Conservation (phyloP, 2,329 filamentous ascomycete genomes). For the Pseudocercospora eumusae region DNA sequence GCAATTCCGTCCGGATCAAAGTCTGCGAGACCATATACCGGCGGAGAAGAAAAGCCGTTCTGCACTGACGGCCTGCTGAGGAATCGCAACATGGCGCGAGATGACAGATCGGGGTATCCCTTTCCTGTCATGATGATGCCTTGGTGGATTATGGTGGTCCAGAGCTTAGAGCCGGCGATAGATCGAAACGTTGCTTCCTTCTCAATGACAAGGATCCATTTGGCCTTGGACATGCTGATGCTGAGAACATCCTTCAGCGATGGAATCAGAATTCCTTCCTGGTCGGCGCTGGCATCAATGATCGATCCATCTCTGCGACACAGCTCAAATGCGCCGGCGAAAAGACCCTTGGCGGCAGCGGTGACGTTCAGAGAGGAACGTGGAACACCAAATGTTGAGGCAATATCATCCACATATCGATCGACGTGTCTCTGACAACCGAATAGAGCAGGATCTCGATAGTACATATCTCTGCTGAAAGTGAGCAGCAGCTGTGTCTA, state of each 20-base stretch:
- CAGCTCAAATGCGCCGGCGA: slow-evolving; percentile 61
- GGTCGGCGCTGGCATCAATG: slow-evolving; percentile 45
- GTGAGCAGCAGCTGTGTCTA: slow-evolving; percentile 18
- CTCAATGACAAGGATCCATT: slow-evolving; percentile 74
- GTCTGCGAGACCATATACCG: slow-evolving; percentile 68
- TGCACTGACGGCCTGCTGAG: slow-evolving; percentile 52
- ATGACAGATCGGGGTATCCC: slow-evolving; percentile 76
- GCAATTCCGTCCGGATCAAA: slow-evolving; percentile 74
- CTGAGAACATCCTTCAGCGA: slow-evolving; percentile 51
- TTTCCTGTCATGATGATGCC: slow-evolving; percentile 75
- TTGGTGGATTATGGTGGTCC: slow-evolving; percentile 52
- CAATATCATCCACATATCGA: slow-evolving; percentile 71
- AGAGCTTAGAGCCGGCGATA: slow-evolving; percentile 60
- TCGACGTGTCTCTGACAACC: slow-evolving; percentile 68
- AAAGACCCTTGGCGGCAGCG: slow-evolving; percentile 71
- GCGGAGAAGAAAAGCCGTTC: slow-evolving; percentile 46
- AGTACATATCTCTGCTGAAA: slow-evolving; percentile 70
- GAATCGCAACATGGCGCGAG: slow-evolving; percentile 63
- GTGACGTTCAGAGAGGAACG: slow-evolving; percentile 70
- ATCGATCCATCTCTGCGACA: slow-evolving; percentile 49
- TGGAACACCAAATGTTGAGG: slow-evolving; percentile 65
- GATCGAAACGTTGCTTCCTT: slow-evolving; percentile 82
- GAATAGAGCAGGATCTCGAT: slow-evolving; percentile 73
- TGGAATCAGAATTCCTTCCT: slow-evolving; percentile 64
- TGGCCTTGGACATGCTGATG: slow-evolving; percentile 53